These are phyloP conservation scores for Zopfochytrium polystomum DNA, from an alignment of 371 early-diverging fungal species.

Conservation along the genomic window DNA sequence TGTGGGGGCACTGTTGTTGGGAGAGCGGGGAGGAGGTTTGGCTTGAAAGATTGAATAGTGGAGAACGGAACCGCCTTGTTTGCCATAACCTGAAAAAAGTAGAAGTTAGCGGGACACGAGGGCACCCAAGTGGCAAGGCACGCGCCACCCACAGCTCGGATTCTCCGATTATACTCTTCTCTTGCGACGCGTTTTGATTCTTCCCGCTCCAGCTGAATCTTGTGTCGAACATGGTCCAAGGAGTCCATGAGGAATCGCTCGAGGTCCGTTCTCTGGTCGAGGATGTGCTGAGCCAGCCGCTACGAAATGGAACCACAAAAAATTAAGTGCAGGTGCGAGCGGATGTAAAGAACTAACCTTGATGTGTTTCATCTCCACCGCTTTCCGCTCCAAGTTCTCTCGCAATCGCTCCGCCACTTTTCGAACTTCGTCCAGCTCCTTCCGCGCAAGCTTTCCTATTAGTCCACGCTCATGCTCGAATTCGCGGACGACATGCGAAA, in stretches of 20 bases:
- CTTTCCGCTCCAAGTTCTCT: constrained; percentile 34
- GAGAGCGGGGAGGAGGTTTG: constrained; percentile 14
- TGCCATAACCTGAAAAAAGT: constrained; percentile 20
- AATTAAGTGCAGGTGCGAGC: neutral
- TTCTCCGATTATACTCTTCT: constrained; percentile 38
- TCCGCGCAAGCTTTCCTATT: constrained; percentile 39
- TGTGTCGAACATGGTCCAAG: constrained; percentile 43
- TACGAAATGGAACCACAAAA: constrained; percentile 2
- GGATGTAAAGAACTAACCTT: constrained; percentile 28
- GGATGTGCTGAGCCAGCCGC: constrained; percentile 52
- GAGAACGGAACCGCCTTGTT: constrained; percentile 26
- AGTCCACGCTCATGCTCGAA: constrained; percentile 52
- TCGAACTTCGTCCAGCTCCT: constrained; percentile 49
- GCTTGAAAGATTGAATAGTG: constrained; percentile 32
- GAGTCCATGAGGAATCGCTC: constrained; percentile 58
- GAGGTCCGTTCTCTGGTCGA: constrained; percentile 52
- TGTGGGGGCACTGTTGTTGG: no score
- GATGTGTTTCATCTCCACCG: constrained; percentile 51
- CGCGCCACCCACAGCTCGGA: constrained; percentile 31
- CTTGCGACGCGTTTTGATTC: constrained; percentile 23
- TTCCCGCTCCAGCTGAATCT: constrained; percentile 35
- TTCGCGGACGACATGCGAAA: constrained; percentile 51
- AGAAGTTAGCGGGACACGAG: neutral
- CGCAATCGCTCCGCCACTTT: constrained; percentile 31
- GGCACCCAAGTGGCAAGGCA: neutral